phyloP scores from a whole-genome alignment of 345 rosid genomes.

The Salix viminalis region DNA sequence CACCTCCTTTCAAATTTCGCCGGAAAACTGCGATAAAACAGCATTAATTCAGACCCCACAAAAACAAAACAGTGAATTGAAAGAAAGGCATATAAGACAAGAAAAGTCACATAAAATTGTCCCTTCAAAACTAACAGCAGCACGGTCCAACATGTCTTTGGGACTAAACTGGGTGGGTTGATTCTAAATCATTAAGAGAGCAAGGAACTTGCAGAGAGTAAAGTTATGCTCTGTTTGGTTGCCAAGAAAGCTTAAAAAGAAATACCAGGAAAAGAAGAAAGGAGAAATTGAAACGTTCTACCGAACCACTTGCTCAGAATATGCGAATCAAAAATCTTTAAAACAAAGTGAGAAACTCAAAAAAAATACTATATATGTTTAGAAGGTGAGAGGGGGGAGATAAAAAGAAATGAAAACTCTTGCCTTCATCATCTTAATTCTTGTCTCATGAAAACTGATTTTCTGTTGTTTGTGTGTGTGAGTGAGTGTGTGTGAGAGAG shows the following conservation, averaged over 20 bases:
- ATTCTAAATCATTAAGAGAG: not conserved
- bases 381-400: not conserved
- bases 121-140: not conserved
- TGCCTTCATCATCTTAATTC: not conserved
- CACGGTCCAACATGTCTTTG: not conserved
- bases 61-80: not conserved
- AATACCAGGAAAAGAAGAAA: not conserved
- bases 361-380: not conserved
- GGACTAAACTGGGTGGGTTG: not conserved
- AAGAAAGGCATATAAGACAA: not conserved
- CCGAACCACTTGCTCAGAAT: not conserved
- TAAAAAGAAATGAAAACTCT: not conserved
- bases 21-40: conserved; percentile 6
- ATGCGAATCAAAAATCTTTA: not conserved
- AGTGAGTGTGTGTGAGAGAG: too few species aligned
- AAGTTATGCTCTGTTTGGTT: conserved; percentile 26
- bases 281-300: not conserved
- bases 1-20: not conserved
- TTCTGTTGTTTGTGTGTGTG: not conserved
- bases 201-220: not conserved
- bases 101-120: not conserved
- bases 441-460: not conserved
- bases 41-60: not conserved
- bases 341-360: not conserved
- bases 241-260: conserved; percentile 24